Evolutionary conservation across 2,329 filamentous ascomycete species (phyloP).

Genomic region (Fusarium coicis): DNA sequence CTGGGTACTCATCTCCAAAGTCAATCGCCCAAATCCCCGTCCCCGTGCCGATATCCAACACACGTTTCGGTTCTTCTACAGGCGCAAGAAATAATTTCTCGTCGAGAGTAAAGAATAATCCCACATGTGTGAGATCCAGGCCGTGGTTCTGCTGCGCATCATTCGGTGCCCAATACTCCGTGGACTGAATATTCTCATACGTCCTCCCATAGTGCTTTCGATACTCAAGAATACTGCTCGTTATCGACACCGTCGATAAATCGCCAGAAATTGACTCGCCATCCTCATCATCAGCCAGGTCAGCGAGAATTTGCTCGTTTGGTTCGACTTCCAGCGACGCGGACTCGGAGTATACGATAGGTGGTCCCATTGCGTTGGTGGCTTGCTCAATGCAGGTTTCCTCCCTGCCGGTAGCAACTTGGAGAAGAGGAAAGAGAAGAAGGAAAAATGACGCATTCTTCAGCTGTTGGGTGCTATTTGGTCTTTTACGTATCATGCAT

Average conservation of each 20-base stretch:
- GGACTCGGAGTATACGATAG: background rate
- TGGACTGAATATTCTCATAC: conserved; percentile 31
- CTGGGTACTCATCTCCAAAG: conserved; percentile 47
- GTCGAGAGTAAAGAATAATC: conserved; percentile 38
- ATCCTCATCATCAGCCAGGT: background rate
- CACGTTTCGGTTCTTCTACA: conserved; percentile 30
- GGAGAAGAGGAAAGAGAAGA: background rate
- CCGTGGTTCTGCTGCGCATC: conserved; percentile 43
- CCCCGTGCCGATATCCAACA: conserved; percentile 66
- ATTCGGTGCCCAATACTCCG: conserved; percentile 43
- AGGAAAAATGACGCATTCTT: background rate
- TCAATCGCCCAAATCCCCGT: conserved; percentile 65
- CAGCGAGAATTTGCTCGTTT: background rate
- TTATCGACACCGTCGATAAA: conserved; percentile 16
- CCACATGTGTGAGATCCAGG: conserved; percentile 42
- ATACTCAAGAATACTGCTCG: conserved; percentile 33
- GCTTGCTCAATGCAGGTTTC: background rate
- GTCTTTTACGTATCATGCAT: background rate
- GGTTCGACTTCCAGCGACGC: background rate
- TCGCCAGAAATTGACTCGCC: background rate
- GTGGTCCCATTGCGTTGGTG: conserved; percentile 14
- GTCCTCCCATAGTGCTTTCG: conserved; percentile 30
- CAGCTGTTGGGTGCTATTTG: background rate
- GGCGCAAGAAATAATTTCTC: conserved; percentile 42
- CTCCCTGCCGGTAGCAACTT: background rate